phyloP scores from a whole-genome alignment of 192 early-diverging fungal genomes.

The Backusella westeae region DNA sequence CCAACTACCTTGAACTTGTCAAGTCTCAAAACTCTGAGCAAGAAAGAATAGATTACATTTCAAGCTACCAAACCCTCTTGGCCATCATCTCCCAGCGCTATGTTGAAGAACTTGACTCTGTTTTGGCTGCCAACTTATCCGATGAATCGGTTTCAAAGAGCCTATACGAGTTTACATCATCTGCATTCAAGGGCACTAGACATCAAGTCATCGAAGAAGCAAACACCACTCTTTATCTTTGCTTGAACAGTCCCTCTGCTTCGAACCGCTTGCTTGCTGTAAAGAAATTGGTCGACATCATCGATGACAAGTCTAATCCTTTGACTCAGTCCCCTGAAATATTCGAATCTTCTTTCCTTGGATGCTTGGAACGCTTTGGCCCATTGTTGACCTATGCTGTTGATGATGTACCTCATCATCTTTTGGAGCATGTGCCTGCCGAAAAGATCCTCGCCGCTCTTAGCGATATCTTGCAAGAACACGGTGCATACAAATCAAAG shows the following conservation, averaged over 20 bases:
- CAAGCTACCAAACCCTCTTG: slow-evolving; percentile 31
- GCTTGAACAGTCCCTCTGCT: slow-evolving; percentile 71
- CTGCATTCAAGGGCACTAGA: slow-evolving; percentile 56
- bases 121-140: slow-evolving; percentile 38
- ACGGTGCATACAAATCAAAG: neutral
- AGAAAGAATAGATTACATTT: slow-evolving; percentile 14
- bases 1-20: slow-evolving; percentile 30
- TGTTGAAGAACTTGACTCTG: slow-evolving; percentile 41
- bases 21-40: slow-evolving; percentile 13
- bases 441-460: neutral
- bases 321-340: slow-evolving; percentile 27
- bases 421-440: slow-evolving; percentile 34
- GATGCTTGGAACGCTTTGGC: slow-evolving; percentile 34
- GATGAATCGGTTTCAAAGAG: slow-evolving; percentile 24
- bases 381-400: slow-evolving; percentile 35
- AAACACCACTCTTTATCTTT: slow-evolving; percentile 78
- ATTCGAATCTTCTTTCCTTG: slow-evolving; percentile 30
- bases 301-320: slow-evolving; percentile 36
- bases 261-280: slow-evolving; percentile 70
- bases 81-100: slow-evolving; percentile 39
- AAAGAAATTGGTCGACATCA: slow-evolving; percentile 59
- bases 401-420: slow-evolving; percentile 32
- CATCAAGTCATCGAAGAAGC: slow-evolving; percentile 64
- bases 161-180: slow-evolving; percentile 56
- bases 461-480: slow-evolving; percentile 1